Base-by-base conservation (phyloP, 352 stramenopile genomes). In the Phytophthora gonapodyides region DNA sequence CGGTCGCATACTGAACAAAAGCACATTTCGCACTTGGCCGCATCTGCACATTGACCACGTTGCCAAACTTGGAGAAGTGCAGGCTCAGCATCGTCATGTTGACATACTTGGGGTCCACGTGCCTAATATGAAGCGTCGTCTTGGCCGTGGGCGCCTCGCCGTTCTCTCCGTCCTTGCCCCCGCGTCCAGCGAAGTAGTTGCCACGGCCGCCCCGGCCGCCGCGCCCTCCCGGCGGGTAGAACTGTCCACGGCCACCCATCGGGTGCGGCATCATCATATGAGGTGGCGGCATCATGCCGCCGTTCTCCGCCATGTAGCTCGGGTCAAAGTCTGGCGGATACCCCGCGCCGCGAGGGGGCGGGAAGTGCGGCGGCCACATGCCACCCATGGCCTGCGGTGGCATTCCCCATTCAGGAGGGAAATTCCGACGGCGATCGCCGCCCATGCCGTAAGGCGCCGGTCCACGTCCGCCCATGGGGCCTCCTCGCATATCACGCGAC, bases 21-120 rank as follows among this genome's bases (percentile, higher is more conserved):
- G 87, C 87, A 53, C 83, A 92, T 56, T 85, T 87, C 46, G 85
- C 78, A 30, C 67, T 83, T 51, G 87, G 87, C 1, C 87, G 82
- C 87, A 96, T 96, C 57, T 94, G 84, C 24, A 96, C 85, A 62
- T 96, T 96, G 34, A 96, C 87, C 42, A 96, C 84, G 41, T 94
- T 91, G 67, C 87, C 87, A 59, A 96, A 96, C 59, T 92, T 91
- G 55, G 78, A 90, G 43, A 96, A 96, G 60, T 96, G 87, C 45
- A 90, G 73, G 48, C 83, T 93, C 30, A 96, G 75, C 62, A 88
- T 91, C 19, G 85, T 93, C 84, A 96, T 93, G 70, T 94, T 96
- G 56, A 96, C 82, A 55, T 90, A 94, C 71, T 94, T 92, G 41
- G 81, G 80, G 55, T 96, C 87, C 15, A 94, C 84, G 57, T 96